Evolutionary conservation across 225 moss, liverwort and hornwort species (phyloP).

Genomic region (Sphagnum contortum): DNA sequence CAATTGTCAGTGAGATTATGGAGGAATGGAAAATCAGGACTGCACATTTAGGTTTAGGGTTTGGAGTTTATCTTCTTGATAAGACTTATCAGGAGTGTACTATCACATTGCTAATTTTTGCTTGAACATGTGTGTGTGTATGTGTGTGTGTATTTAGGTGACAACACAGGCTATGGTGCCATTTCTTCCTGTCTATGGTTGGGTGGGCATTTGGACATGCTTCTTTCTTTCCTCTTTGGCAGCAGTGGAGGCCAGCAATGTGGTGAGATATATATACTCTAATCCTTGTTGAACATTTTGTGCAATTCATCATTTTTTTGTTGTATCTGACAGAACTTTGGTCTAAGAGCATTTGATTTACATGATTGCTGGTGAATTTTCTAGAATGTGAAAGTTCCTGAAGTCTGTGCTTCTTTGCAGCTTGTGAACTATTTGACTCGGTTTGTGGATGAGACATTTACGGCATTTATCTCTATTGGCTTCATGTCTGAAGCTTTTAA

Average conservation of each 20-base stretch:
- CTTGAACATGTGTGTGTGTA: neutral
- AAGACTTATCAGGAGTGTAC: too few relatives aligned
- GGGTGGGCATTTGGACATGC: slow-evolving; percentile 78
- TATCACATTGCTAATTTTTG: too few relatives aligned
- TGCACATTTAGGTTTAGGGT: too few relatives aligned
- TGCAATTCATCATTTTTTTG: too few relatives aligned
- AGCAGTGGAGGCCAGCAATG: slow-evolving; percentile 49
- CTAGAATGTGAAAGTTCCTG: too few relatives aligned
- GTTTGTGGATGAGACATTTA: slow-evolving; percentile 71
- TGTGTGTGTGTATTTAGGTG: slow-evolving; percentile 24
- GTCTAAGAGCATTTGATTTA: too few relatives aligned
- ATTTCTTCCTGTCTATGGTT: slow-evolving; percentile 68
- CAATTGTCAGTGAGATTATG: too few relatives aligned
- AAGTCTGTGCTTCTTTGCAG: slow-evolving; percentile 11
- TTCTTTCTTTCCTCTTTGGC: slow-evolving; percentile 43
- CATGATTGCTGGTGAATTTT: too few relatives aligned
- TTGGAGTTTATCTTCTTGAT: too few relatives aligned
- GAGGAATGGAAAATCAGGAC: too few relatives aligned
- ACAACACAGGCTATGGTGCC: slow-evolving; percentile 48
- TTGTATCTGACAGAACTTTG: too few relatives aligned
- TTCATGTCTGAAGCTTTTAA: slow-evolving; percentile 74
- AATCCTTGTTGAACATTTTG: too few relatives aligned
- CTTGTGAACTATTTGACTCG: slow-evolving; percentile 54
- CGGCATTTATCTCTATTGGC: slow-evolving; percentile 65
- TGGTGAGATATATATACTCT: slow-evolving; percentile 19